A percentile compares a stretch with the other conserved stretches of the same genome.
Evolutionary conservation across 2,329 filamentous ascomycete species (phyloP).

Genomic region (Massarina eburnea): DNA sequence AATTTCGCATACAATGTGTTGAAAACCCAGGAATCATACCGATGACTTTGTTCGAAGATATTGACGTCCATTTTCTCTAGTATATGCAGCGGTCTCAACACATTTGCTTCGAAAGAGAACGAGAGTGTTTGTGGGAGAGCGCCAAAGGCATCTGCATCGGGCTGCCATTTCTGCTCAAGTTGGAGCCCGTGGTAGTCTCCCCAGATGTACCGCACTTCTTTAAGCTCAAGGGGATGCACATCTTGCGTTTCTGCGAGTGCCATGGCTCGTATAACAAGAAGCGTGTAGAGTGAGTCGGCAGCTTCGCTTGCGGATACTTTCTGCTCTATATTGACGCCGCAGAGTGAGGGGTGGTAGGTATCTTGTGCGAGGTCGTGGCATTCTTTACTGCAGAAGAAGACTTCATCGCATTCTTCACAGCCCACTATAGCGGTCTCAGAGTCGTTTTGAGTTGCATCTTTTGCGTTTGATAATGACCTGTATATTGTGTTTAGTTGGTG

Average conservation of each 20-base stretch:
- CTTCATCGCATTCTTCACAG: conserved; percentile 60
- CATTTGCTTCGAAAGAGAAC: conserved; percentile 76
- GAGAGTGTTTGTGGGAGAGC: conserved; percentile 62
- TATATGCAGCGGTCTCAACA: conserved; percentile 73
- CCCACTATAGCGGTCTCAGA: conserved; percentile 36
- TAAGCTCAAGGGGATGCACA: conserved; percentile 60
- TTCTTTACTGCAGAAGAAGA: conserved; percentile 60
- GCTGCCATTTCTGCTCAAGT: conserved; percentile 23
- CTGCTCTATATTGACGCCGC: conserved; percentile 58
- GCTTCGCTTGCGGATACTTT: conserved; percentile 60
- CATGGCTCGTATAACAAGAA: conserved; percentile 60
- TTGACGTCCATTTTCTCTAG: conserved; percentile 85
- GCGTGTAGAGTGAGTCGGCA: conserved; percentile 61
- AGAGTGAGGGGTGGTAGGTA: conserved; percentile 61
- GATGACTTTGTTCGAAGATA: conserved; percentile 59
- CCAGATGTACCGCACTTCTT: conserved; percentile 66
- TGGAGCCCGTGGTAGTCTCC: conserved; percentile 56
- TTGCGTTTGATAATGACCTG: conserved; percentile 57
- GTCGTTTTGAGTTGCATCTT: conserved; percentile 4
- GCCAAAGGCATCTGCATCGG: conserved; percentile 22
- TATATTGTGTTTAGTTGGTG: not conserved
- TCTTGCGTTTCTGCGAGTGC: conserved; percentile 64
- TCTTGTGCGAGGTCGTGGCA: conserved; percentile 59
- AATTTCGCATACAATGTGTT: conserved; percentile 95
- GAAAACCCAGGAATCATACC: conserved; percentile 77